Percentiles rank a stretch among this genome's conserved stretches.
Evolutionary conservation across 2,329 filamentous ascomycete species (phyloP).

Genomic region (Phyllosticta citriasiana): DNA sequence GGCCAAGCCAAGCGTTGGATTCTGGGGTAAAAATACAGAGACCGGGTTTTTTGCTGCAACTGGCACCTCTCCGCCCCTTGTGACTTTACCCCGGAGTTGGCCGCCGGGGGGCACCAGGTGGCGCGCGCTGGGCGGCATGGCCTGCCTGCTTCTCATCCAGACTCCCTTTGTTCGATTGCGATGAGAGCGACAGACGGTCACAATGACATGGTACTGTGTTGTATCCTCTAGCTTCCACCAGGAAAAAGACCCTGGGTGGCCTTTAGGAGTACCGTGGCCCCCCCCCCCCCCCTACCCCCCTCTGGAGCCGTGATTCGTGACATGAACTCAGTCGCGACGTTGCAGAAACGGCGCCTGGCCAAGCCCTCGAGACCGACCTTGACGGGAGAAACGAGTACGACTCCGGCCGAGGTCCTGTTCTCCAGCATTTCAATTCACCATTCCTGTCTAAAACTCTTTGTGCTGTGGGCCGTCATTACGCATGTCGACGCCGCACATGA

Average conservation of each 20-base stretch:
- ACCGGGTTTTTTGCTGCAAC: background rate
- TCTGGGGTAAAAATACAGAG: background rate
- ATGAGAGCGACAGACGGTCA: too few relatives aligned
- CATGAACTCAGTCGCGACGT: background rate
- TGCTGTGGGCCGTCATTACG: constrained; percentile 5
- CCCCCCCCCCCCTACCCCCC: too few relatives aligned
- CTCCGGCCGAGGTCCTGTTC: background rate
- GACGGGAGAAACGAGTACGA: background rate
- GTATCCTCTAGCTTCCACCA: too few relatives aligned
- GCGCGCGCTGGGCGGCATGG: background rate
- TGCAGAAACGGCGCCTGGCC: background rate
- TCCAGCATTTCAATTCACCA: background rate
- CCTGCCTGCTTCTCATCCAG: background rate
- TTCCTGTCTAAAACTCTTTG: background rate
- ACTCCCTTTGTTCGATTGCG: too few relatives aligned
- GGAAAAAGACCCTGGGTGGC: too few relatives aligned
- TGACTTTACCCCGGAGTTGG: background rate
- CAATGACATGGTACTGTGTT: too few relatives aligned
- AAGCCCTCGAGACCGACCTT: background rate
- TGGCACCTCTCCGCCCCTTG: background rate
- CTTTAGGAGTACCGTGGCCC: background rate
- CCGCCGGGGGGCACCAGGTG: background rate
- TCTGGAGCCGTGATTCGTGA: background rate
- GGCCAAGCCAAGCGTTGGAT: background rate
- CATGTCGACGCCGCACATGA: constrained; percentile 10